Percentiles rank a stretch among this genome's conserved stretches.
These are phyloP conservation scores for Eucalyptus grandis DNA, from an alignment of 345 rosid species.

Conservation along the genomic window DNA sequence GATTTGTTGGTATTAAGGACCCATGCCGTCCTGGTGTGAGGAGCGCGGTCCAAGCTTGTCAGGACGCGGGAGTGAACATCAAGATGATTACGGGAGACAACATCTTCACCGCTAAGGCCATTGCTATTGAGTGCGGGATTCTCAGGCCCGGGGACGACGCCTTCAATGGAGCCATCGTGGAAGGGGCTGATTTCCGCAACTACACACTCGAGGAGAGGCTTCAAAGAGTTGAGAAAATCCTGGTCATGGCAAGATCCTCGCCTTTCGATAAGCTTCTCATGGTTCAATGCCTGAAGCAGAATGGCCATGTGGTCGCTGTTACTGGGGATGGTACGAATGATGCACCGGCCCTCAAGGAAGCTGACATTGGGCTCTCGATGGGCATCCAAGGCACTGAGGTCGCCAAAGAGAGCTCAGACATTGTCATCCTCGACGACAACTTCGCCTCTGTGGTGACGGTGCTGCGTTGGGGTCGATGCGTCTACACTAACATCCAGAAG, in stretches of 20 bases:
- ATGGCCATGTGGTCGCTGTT: constrained; percentile 70
- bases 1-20: constrained; percentile 69
- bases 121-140: constrained; percentile 66
- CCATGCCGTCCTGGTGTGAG: constrained; percentile 61
- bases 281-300: constrained; percentile 60
- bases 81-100: constrained; percentile 85
- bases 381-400: constrained; percentile 79
- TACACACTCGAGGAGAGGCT: constrained; percentile 23
- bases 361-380: constrained; percentile 70
- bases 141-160: constrained; percentile 18
- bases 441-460: constrained; percentile 62
- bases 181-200: constrained; percentile 53
- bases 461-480: constrained; percentile 71
- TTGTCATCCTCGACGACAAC: constrained; percentile 66
- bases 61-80: constrained; percentile 54
- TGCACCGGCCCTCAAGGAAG: constrained; percentile 73
- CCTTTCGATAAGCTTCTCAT: constrained; percentile 68
- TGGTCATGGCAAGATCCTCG: constrained; percentile 78
- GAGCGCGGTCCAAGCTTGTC: constrained; percentile 56
- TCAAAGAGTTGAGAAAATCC: constrained; percentile 39
- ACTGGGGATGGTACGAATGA: constrained; percentile 69
- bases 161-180: constrained; percentile 21
- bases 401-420: constrained; percentile 77
- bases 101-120: constrained; percentile 65
- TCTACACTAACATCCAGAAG: constrained; percentile 69